Conservation (phyloP, 2,329 filamentous ascomycete genomes). For the Pestalotiopsis sp. region DNA sequence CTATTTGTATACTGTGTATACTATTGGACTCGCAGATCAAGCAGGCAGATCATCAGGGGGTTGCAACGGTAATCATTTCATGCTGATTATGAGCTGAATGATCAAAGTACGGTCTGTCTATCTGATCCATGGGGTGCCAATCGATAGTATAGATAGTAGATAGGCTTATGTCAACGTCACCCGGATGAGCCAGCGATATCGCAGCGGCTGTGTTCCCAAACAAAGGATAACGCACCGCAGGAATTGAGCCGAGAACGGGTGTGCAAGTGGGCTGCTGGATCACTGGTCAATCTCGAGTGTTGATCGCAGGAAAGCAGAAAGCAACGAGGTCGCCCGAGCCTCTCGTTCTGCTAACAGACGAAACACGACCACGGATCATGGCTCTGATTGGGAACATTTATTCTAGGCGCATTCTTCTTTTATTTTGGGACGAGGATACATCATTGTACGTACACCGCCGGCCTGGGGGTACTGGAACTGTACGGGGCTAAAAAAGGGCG, state of each 20-base stretch:
- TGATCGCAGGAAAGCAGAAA: not conserved
- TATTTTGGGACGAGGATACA: no score
- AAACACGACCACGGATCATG: not conserved
- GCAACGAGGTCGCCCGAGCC: not conserved
- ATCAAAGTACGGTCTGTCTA: not conserved
- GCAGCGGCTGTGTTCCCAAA: not conserved
- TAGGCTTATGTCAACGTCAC: conserved; percentile 7
- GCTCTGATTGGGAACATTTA: not conserved
- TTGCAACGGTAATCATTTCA: not conserved
- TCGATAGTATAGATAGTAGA: not conserved
- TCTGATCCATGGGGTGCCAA: not conserved
- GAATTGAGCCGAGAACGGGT: not conserved
- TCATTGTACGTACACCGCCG: not conserved
- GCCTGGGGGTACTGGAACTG: not conserved
- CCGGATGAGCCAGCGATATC: conserved; percentile 3
- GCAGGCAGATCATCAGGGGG: not conserved
- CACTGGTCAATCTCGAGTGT: not conserved
- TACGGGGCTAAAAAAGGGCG: not conserved
- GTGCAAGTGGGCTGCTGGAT: not conserved
- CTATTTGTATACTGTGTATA: not conserved
- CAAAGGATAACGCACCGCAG: not conserved
- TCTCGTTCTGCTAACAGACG: not conserved
- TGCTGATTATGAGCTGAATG: no score
- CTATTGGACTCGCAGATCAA: not conserved
- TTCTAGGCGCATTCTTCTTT: not conserved